A percentile compares a stretch with the other conserved stretches of the same genome.
Evolutionary conservation across 2,329 filamentous ascomycete species (phyloP).

Genomic region (Erysiphe pisi): DNA sequence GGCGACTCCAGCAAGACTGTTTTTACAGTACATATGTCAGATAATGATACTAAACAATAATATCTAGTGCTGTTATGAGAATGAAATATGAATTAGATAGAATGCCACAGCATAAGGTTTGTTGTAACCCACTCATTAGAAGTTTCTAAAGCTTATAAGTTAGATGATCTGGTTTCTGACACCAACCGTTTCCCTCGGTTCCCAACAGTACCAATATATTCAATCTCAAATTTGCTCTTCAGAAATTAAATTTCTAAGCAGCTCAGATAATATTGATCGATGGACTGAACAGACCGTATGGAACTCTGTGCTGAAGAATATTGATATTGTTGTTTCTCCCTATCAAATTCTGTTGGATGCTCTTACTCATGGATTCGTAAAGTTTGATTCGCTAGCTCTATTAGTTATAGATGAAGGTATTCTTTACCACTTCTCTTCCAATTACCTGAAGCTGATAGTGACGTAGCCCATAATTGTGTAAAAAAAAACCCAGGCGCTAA

Average conservation of each 20-base stretch:
- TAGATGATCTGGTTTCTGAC: constrained; percentile 61
- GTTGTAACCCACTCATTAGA: neutral
- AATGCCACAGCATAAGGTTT: constrained; percentile 31
- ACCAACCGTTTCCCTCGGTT: constrained; percentile 56
- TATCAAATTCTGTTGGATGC: constrained; percentile 51
- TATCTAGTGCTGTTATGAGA: constrained; percentile 32
- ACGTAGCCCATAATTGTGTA: constrained; percentile 36
- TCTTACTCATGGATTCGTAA: constrained; percentile 51
- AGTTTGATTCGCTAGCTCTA: constrained; percentile 45
- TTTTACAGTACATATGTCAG: neutral
- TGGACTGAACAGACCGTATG: constrained; percentile 52
- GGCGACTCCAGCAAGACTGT: too few species aligned
- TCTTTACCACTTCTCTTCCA: too few species aligned
- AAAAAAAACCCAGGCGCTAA: constrained; percentile 34
- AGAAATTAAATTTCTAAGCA: constrained; percentile 45
- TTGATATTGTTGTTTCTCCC: constrained; percentile 52
- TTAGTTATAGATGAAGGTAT: constrained; percentile 58
- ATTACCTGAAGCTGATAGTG: constrained; percentile 27
- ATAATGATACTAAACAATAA: too few species aligned
- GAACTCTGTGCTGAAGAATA: constrained; percentile 47
- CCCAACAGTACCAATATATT: constrained; percentile 55
- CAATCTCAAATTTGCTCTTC: constrained; percentile 47
- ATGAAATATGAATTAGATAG: constrained; percentile 34
- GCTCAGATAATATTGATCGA: constrained; percentile 49
- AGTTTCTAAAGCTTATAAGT: constrained; percentile 29